Percentiles rank a stretch among this genome's conserved stretches.
phyloP scores from a whole-genome alignment of 345 rosid genomes.

The Eucalyptus regnans region DNA sequence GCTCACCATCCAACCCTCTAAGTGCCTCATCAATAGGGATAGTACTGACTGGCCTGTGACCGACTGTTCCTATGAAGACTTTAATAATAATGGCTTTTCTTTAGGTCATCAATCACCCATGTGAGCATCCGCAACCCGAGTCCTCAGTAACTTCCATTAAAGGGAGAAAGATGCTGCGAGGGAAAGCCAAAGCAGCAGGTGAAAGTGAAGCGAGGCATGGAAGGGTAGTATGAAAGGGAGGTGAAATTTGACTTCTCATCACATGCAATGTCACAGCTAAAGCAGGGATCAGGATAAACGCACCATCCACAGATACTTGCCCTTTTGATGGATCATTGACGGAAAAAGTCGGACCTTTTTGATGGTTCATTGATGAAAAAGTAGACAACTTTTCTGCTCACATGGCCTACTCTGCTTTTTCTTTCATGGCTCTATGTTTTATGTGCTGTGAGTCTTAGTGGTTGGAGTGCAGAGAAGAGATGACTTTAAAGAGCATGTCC shows the following conservation, averaged over 20 bases:
- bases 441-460: not conserved
- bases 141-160: not conserved
- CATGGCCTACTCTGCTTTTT: constrained; percentile 23
- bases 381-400: constrained; percentile 28
- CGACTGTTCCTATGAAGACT: not conserved
- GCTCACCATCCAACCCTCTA: not conserved
- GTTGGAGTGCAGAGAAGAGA: not conserved
- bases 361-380: constrained; percentile 2
- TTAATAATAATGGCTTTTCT: not conserved
- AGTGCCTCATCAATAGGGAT: not conserved
- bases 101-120: not conserved
- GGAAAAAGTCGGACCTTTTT: not conserved
- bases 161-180: not conserved
- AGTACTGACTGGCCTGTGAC: not conserved
- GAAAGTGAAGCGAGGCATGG: not conserved
- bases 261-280: not conserved
- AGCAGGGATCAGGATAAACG: not conserved
- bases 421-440: not conserved
- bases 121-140: not conserved
- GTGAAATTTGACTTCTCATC: not conserved
- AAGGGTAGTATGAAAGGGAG: not conserved
- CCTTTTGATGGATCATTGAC: not conserved
- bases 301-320: not conserved
- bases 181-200: not conserved
- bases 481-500: not conserved